These are phyloP conservation scores for Beauveria varroae DNA, from an alignment of 2,329 filamentous ascomycete species.

Conservation along the genomic window DNA sequence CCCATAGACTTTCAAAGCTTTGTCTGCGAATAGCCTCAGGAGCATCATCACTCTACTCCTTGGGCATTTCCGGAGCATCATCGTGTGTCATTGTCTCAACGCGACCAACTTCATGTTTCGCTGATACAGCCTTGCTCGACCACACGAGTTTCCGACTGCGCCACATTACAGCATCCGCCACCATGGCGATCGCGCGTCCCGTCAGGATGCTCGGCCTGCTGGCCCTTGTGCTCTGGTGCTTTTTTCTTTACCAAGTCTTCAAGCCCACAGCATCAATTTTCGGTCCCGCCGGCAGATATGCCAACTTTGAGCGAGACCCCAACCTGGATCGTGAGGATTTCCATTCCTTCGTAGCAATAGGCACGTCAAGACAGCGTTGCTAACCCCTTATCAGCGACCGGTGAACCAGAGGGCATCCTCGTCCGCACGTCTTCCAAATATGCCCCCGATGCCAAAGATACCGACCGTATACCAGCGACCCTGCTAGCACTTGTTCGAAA, in stretches of 20 bases:
- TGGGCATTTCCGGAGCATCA: not conserved
- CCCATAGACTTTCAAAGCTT: not conserved
- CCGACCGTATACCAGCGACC: conserved; percentile 86
- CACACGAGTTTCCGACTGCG: not conserved
- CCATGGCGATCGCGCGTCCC: conserved; percentile 79
- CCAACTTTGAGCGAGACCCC: conserved; percentile 68
- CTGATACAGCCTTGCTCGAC: not conserved
- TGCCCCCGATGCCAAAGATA: conserved; percentile 63
- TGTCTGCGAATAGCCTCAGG: conserved; percentile 6
- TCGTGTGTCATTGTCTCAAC: not conserved
- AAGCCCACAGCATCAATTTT: conserved; percentile 44
- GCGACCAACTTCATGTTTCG: conserved; percentile 5
- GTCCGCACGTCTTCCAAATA: conserved; percentile 71
- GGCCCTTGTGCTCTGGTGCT: conserved; percentile 66
- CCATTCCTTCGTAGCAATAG: not conserved
- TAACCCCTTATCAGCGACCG: conserved; percentile 53
- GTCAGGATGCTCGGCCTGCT: conserved; percentile 70
- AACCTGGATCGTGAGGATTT: conserved; percentile 69
- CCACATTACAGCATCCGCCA: conserved; percentile 17
- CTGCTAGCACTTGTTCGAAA: conserved; percentile 89
- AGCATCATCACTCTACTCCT: not conserved
- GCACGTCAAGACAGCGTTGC: not conserved
- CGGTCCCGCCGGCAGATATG: conserved; percentile 34
- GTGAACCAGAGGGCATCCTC: conserved; percentile 72
- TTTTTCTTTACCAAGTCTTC: conserved; percentile 71